These are phyloP conservation scores for Rhizoclosmatium sp. DNA, from an alignment of 192 early-diverging fungal species.

Conservation along the genomic window DNA sequence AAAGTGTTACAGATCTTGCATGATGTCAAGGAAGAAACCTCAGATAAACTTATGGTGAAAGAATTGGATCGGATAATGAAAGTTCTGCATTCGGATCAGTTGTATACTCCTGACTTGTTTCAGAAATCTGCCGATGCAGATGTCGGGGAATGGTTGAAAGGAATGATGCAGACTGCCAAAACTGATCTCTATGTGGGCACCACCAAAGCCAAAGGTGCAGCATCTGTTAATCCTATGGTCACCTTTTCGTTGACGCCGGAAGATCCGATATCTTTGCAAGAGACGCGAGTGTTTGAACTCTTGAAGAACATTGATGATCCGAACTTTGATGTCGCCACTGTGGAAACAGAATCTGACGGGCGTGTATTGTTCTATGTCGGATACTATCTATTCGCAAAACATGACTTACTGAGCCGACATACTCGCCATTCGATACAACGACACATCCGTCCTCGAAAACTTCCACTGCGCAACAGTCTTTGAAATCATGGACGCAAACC, in stretches of 20 bases:
- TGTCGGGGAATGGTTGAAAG: conserved; percentile 53
- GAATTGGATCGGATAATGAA: conserved; percentile 48
- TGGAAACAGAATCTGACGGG: conserved; percentile 37
- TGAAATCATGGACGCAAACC: conserved; percentile 47
- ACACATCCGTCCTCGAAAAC: conserved; percentile 92
- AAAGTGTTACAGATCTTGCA: conserved; percentile 46
- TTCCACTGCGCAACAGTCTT: conserved; percentile 73
- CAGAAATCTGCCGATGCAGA: conserved; percentile 49
- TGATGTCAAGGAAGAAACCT: conserved; percentile 40
- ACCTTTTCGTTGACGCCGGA: conserved; percentile 2
- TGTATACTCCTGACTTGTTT: conserved; percentile 52
- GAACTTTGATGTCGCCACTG: conserved; percentile 40
- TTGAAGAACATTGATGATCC: conserved; percentile 34
- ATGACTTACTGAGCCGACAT: conserved; percentile 39
- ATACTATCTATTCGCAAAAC: conserved; percentile 39
- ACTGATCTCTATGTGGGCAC: neutral
- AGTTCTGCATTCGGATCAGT: conserved; percentile 47
- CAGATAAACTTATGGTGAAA: conserved; percentile 32
- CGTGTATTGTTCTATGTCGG: conserved; percentile 44
- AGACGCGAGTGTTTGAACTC: conserved; percentile 25
- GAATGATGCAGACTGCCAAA: conserved; percentile 38
- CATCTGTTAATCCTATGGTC: neutral
- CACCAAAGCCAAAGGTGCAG: neutral
- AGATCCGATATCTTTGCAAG: conserved; percentile 11
- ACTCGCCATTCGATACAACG: conserved; percentile 90